These are phyloP conservation scores for Triadica sebifera DNA, from an alignment of 345 rosid genomes.

Conservation along the genomic window DNA sequence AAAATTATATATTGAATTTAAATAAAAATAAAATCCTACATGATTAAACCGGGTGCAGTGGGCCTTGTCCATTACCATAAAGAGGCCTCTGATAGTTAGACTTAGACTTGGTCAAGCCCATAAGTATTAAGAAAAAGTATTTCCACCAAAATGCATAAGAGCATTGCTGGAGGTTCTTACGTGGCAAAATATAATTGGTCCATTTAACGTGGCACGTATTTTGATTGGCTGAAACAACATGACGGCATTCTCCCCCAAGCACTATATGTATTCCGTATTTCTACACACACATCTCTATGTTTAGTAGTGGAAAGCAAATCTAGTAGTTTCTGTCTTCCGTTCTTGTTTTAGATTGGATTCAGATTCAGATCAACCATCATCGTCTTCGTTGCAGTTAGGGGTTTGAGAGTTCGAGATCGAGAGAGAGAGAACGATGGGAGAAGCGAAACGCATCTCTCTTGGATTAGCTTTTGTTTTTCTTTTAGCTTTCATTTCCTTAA, in stretches of 20 bases:
- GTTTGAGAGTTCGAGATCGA: not conserved
- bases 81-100: not conserved
- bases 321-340: not conserved
- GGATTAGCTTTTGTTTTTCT: conserved; percentile 44
- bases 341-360: not conserved
- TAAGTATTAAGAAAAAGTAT: too few species aligned
- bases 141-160: not conserved
- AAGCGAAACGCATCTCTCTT: conserved; percentile 28
- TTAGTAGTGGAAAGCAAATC: not conserved
- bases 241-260: conserved; percentile 12
- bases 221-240: conserved; percentile 40
- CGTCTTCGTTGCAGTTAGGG: conserved; percentile 4
- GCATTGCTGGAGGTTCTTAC: conserved; percentile 10
- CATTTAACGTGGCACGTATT: conserved; percentile 25
- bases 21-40: too few species aligned
- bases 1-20: too few species aligned
- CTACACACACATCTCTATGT: not conserved
- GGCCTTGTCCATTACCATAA: not conserved
- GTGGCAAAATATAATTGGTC: conserved; percentile 30
- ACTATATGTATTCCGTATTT: not conserved
- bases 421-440: conserved; percentile 29
- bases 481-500: conserved; percentile 44
- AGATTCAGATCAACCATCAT: not conserved
- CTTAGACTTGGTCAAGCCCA: conserved; percentile 20
- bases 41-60: not conserved